Conservation (phyloP, 1,284 basidiomycete genomes). For the Leucoagaricus sp. region DNA sequence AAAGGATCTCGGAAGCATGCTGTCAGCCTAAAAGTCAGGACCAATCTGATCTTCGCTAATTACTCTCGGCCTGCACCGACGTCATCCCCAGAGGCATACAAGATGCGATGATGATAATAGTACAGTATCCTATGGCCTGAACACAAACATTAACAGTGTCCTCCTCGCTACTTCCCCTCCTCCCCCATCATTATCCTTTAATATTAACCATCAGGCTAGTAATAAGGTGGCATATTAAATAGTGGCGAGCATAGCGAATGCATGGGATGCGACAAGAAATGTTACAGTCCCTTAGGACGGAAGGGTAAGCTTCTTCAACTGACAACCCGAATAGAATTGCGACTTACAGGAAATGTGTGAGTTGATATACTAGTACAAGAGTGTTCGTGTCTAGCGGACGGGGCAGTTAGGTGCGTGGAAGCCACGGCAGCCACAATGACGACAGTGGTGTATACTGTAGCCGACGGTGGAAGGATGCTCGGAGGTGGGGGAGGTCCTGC, state of each 20-base stretch:
- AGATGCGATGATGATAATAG: slow-evolving; percentile 9
- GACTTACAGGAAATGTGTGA: slow-evolving; percentile 15
- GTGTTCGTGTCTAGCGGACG: slow-evolving; percentile 52
- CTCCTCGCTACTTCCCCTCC: background rate
- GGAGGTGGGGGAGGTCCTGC: slow-evolving; percentile 14
- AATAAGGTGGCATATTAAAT: slow-evolving; percentile 15
- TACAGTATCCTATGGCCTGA: slow-evolving; percentile 13
- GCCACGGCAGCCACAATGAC: slow-evolving; percentile 74
- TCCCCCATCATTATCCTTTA: slow-evolving; percentile 3
- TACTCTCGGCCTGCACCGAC: too few species aligned
- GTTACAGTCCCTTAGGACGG: slow-evolving; percentile 2
- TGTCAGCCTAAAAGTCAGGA: too few species aligned
- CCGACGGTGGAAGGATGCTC: slow-evolving; percentile 28
- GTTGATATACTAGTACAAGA: slow-evolving; percentile 21
- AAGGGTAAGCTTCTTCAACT: background rate
- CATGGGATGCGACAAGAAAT: slow-evolving; percentile 12
- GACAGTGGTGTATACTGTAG: slow-evolving; percentile 66
- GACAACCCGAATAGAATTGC: background rate
- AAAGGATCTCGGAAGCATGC: too few species aligned
- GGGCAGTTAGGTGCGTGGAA: slow-evolving; percentile 67
- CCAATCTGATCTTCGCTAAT: too few species aligned
- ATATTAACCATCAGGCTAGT: slow-evolving; percentile 9
- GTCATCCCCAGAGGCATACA: too few species aligned
- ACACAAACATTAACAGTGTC: slow-evolving; percentile 10
- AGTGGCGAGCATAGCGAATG: slow-evolving; percentile 14